These are phyloP conservation scores for Albugo laibachii DNA, from an alignment of 352 stramenopile species.

Conservation along the genomic window DNA sequence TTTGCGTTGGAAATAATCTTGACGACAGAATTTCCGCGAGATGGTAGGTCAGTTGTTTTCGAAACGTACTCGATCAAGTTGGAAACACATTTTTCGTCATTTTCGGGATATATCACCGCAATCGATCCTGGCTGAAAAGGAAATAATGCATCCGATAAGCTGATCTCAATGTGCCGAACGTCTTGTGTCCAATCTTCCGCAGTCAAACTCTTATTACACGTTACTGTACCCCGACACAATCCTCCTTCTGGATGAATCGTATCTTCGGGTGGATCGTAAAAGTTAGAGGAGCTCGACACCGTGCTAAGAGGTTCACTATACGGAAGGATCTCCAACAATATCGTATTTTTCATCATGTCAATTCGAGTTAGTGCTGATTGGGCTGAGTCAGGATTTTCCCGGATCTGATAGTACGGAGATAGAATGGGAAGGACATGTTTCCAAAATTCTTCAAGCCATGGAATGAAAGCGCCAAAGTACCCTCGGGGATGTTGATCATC, in stretches of 20 bases:
- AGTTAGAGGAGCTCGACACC: slow-evolving; percentile 4
- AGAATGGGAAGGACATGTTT: slow-evolving; percentile 12
- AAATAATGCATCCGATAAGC: not conserved
- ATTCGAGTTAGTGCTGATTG: slow-evolving; percentile 19
- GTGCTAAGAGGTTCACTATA: not conserved
- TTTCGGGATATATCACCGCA: slow-evolving; percentile 59
- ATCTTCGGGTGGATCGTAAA: slow-evolving; percentile 35
- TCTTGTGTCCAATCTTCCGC: slow-evolving; percentile 58
- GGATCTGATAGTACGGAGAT: slow-evolving; percentile 26
- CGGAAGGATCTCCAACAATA: not conserved
- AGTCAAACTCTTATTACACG: slow-evolving; percentile 44
- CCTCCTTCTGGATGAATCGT: slow-evolving; percentile 12
- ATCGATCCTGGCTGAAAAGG: slow-evolving; percentile 51
- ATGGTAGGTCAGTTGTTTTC: too few species aligned
- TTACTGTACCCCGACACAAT: slow-evolving; percentile 28
- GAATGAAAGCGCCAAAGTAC: slow-evolving; percentile 69
- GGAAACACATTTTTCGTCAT: slow-evolving; percentile 29
- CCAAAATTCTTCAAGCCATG: slow-evolving; percentile 66
- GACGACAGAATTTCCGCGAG: too few species aligned
- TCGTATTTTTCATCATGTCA: slow-evolving; percentile 10
- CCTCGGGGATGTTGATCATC: slow-evolving; percentile 80
- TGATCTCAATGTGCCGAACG: slow-evolving; percentile 54
- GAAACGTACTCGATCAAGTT: slow-evolving; percentile 36
- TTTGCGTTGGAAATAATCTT: too few species aligned
- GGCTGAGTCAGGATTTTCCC: slow-evolving; percentile 37